A percentile compares a stretch with the other conserved stretches of the same genome.
Conservation (phyloP, 164 flowering plant species). For the Stephania yunnanensis region DNA sequence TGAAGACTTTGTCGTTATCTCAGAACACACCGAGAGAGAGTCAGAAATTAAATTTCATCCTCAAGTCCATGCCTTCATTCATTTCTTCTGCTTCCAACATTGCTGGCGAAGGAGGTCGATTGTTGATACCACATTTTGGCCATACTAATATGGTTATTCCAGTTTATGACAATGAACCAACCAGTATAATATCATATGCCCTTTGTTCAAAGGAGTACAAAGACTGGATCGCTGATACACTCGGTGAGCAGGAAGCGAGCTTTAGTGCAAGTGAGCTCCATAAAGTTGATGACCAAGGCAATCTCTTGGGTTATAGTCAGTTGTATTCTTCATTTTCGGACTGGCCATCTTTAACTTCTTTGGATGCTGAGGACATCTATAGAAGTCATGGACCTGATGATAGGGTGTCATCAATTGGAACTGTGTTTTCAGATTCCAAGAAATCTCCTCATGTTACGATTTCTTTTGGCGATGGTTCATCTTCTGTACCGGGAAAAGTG, state of each 20-base stretch:
- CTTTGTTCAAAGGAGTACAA: slow-evolving; percentile 72
- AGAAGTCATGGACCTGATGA: slow-evolving; percentile 70
- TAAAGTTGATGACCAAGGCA: slow-evolving; percentile 24
- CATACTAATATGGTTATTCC: slow-evolving; percentile 55
- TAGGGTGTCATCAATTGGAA: slow-evolving; percentile 33
- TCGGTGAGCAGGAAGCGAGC: slow-evolving; percentile 30
- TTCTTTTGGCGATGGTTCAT: slow-evolving; percentile 57
- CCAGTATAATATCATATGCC: slow-evolving; percentile 87
- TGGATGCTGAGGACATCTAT: slow-evolving; percentile 52
- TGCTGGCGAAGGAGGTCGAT: slow-evolving; percentile 59
- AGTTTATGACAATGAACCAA: slow-evolving; percentile 87
- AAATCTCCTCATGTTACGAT: slow-evolving; percentile 61
- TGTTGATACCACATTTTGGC: slow-evolving; percentile 54
- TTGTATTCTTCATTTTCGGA: slow-evolving; percentile 32
- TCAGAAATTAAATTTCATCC: slow-evolving; percentile 38
- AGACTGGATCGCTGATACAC: slow-evolving; percentile 50
- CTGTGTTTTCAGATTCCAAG: slow-evolving; percentile 42
- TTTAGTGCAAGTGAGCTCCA: slow-evolving; percentile 23
- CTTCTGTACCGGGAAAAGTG: slow-evolving; percentile 42
- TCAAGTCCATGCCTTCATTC: slow-evolving; percentile 37
- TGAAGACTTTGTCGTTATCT: slow-evolving; percentile 41
- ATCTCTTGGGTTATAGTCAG: slow-evolving; percentile 8
- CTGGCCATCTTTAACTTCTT: slow-evolving; percentile 61
- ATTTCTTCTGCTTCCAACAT: slow-evolving; percentile 49
- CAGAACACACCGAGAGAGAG: slow-evolving; percentile 44